Conservation (phyloP, 768 basidiomycete species). For the Postia placenta region DNA sequence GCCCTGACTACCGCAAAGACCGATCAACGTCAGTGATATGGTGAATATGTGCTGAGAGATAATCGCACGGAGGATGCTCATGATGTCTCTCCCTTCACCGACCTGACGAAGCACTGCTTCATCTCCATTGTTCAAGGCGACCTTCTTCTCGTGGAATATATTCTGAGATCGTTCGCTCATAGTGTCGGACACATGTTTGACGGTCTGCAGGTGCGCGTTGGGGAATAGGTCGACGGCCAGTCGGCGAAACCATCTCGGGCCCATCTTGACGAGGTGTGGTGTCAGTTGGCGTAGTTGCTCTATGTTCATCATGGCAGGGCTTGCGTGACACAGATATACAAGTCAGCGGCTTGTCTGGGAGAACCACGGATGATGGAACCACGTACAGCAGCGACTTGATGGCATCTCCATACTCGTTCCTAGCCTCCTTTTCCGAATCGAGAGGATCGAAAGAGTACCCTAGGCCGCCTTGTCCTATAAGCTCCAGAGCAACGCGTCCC, state of each 20-base stretch:
- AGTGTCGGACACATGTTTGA: slow-evolving; percentile 8
- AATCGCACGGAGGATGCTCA: slow-evolving; percentile 13
- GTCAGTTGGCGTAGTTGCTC: no score
- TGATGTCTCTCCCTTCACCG: slow-evolving; percentile 15
- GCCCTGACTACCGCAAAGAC: slow-evolving; percentile 6
- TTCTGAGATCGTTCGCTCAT: slow-evolving; percentile 7
- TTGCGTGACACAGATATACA: no score
- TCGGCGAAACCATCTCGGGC: not conserved
- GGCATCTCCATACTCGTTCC: not conserved
- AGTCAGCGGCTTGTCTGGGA: no score
- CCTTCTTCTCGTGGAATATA: slow-evolving; percentile 16
- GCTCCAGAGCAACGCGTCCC: slow-evolving; percentile 11
- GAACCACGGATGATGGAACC: not conserved
- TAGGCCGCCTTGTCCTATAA: slow-evolving; percentile 13
- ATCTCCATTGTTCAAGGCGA: slow-evolving; percentile 10
- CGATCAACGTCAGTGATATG: not conserved
- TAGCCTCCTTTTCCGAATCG: not conserved
- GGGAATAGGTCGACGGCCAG: slow-evolving; percentile 11
- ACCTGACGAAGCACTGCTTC: slow-evolving; percentile 9
- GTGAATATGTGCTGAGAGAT: not conserved
- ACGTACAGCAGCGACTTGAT: not conserved
- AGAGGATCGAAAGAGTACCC: slow-evolving; percentile 12
- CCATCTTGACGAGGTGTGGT: not conserved
- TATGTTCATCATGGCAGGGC: no score
- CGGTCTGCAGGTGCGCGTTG: slow-evolving; percentile 2